These are phyloP conservation scores for Trametes cubensis DNA, from an alignment of 768 basidiomycete genomes.

Conservation along the genomic window DNA sequence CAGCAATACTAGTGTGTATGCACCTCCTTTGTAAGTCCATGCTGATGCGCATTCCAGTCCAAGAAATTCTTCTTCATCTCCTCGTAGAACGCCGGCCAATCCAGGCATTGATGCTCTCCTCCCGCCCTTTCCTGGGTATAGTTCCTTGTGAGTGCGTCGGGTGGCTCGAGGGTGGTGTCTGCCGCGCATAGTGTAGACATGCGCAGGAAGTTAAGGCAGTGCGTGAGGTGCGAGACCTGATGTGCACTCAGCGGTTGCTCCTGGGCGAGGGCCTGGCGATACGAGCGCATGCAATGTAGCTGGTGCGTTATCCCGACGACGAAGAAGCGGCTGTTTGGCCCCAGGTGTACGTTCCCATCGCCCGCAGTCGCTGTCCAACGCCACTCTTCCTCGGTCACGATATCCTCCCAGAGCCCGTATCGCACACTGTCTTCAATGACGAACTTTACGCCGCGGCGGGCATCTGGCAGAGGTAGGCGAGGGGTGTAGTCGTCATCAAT, in stretches of 20 bases:
- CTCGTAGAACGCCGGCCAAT: conserved; percentile 24
- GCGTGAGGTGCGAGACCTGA: conserved; percentile 24
- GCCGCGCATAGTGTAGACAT: conserved; percentile 38
- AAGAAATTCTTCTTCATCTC: conserved; percentile 19
- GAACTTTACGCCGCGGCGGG: conserved; percentile 24
- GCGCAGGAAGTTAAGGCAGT: conserved; percentile 40
- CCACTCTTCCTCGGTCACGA: conserved; percentile 37
- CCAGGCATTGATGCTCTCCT: conserved; percentile 18
- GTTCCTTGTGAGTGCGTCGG: conserved; percentile 14
- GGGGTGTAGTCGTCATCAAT: conserved; percentile 26
- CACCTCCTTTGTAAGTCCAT: not conserved
- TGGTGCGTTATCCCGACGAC: conserved; percentile 31
- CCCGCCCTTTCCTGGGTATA: conserved; percentile 1
- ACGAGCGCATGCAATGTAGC: conserved; percentile 30
- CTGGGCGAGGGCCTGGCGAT: conserved; percentile 20
- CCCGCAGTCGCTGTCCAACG: conserved; percentile 31
- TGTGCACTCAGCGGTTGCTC: conserved; percentile 11
- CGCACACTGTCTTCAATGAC: conserved; percentile 37
- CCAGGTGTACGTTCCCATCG: conserved; percentile 33
- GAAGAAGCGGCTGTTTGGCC: conserved; percentile 32
- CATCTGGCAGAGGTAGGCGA: conserved; percentile 27
- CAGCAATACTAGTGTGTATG: too few relatives aligned
- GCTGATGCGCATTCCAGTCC: conserved; percentile 5
- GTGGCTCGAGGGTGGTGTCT: conserved; percentile 37
- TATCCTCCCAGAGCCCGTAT: conserved; percentile 29